Evolutionary conservation across 2,329 filamentous ascomycete genomes (phyloP), one percentile per base, ranked within the genome.

Genomic region (Colletotrichum ledebouriae): DNA sequence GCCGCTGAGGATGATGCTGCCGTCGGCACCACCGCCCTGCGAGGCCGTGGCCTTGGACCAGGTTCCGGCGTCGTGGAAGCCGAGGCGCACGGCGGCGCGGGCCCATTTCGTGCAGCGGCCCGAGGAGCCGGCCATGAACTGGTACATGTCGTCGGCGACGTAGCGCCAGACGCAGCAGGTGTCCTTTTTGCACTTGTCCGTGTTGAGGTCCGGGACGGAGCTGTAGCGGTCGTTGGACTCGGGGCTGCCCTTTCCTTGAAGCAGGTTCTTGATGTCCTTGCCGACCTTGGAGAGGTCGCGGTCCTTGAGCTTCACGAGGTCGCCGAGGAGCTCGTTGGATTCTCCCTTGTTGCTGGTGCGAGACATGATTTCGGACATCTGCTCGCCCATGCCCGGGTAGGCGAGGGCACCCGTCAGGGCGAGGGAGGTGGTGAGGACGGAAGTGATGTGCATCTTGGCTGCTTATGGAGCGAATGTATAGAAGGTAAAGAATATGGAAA

Each of bases 1-100:
- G 9, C 75, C 46, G 1, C 74, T 74, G 25, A 84, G 75, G 39
- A 84, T 76, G 47, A 85, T 77, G 17, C 78, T 82, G 4, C 83
- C 83, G 59, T 85, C 83, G 6, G 83, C 83, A 12, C 83, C 83
- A 15, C 82, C 82, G 17, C 68, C 67, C 63, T 71, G 67, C 7
- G 75, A 75, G 0, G 73, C 70, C 0, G 76, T 76, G 6, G 73
- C 71, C 59, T 78, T 79, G 47, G 79, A 80, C 82, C 82, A 84
- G 41, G 78, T 76, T 1, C 78, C 83, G 2, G 83, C 81, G 69
- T 85, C 83, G 70, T 85, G 83, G 73, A 85, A 85, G 15, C 82
- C 83, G 44, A 84, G 77, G 3, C 83, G 81, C 42, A 85, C 78
- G 12, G 83, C 82, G 57, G 73, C 78, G 13, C 83, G 80, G 9